Evolutionary conservation across 768 basidiomycete species (phyloP).

Genomic region (Trametes villosa): DNA sequence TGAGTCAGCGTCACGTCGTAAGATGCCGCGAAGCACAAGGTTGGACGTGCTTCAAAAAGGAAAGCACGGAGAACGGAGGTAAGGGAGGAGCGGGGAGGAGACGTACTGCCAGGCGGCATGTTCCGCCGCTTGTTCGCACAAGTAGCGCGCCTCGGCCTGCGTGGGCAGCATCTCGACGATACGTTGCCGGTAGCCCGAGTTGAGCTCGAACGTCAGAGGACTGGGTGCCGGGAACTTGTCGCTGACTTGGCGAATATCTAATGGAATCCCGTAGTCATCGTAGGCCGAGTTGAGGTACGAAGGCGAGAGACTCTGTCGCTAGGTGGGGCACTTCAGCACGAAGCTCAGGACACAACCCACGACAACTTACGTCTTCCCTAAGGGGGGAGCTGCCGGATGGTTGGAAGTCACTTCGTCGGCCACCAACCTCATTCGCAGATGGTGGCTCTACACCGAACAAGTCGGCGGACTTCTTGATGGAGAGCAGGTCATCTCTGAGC

Average conservation of each 20-base stretch:
- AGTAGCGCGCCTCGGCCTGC: constrained; percentile 56
- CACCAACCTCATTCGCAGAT: constrained; percentile 19
- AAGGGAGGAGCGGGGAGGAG: constrained; percentile 13
- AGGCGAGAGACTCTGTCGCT: constrained; percentile 47
- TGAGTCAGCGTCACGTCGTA: constrained; percentile 20
- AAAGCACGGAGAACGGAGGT: constrained; percentile 6
- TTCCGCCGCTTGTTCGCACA: constrained; percentile 65
- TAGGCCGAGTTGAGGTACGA: constrained; percentile 30
- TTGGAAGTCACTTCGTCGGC: constrained; percentile 10
- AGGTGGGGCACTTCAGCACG: constrained; percentile 22
- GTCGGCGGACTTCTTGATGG: constrained; percentile 68
- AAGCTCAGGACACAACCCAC: neutral
- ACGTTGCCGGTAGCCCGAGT: constrained; percentile 63
- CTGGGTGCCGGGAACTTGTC: constrained; percentile 73
- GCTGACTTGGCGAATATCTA: constrained; percentile 61
- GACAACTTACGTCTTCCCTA: constrained; percentile 26
- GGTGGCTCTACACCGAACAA: constrained; percentile 40
- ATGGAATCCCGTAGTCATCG: constrained; percentile 26
- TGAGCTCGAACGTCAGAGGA: constrained; percentile 46
- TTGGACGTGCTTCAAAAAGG: constrained; percentile 2
- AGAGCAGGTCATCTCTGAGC: constrained; percentile 57
- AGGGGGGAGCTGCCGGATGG: constrained; percentile 23
- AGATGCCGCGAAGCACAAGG: constrained; percentile 18
- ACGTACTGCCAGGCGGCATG: constrained; percentile 79
- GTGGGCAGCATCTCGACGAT: constrained; percentile 68